These are phyloP conservation scores for Aciculoconidium aculeatum DNA, from an alignment of 805 yeast genomes.

Conservation along the genomic window DNA sequence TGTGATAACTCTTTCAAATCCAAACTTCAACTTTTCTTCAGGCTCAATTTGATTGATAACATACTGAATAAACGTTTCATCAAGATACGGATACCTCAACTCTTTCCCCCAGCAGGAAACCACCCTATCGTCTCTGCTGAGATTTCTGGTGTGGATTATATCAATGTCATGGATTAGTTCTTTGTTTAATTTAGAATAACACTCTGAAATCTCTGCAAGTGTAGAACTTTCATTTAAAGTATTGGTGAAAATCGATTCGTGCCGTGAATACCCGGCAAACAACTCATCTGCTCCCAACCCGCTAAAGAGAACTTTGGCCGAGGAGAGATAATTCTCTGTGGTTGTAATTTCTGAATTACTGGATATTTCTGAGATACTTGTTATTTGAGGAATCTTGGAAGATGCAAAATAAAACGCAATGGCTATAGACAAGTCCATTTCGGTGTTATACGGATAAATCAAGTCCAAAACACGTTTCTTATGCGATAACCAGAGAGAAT, in stretches of 20 bases:
- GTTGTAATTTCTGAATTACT: background rate
- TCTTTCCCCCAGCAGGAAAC: slow-evolving; percentile 85
- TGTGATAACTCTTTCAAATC: slow-evolving; percentile 16
- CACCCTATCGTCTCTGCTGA: slow-evolving; percentile 90
- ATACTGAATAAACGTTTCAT: slow-evolving; percentile 49
- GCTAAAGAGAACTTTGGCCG: slow-evolving; percentile 69
- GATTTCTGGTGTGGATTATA: slow-evolving; percentile 70
- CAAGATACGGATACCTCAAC: slow-evolving; percentile 80
- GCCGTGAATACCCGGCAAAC: slow-evolving; percentile 93
- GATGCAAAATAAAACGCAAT: slow-evolving; percentile 88
- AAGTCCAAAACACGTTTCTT: slow-evolving; percentile 50
- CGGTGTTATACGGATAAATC: slow-evolving; percentile 82
- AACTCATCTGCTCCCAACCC: slow-evolving; percentile 98
- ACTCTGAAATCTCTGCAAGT: slow-evolving; percentile 12
- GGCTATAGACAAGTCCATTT: slow-evolving; percentile 94
- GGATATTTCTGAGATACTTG: background rate
- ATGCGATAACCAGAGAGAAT: slow-evolving; percentile 52
- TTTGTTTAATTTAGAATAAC: slow-evolving; percentile 38
- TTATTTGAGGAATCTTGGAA: slow-evolving; percentile 3
- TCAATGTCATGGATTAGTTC: slow-evolving; percentile 70
- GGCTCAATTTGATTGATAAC: slow-evolving; percentile 47
- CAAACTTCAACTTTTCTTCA: slow-evolving; percentile 33
- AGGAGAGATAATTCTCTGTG: slow-evolving; percentile 39
- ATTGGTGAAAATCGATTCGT: slow-evolving; percentile 46
- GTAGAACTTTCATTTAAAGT: slow-evolving; percentile 13